Base-by-base conservation (phyloP, 1,139 yeast species). In the Candida sp. region DNA sequence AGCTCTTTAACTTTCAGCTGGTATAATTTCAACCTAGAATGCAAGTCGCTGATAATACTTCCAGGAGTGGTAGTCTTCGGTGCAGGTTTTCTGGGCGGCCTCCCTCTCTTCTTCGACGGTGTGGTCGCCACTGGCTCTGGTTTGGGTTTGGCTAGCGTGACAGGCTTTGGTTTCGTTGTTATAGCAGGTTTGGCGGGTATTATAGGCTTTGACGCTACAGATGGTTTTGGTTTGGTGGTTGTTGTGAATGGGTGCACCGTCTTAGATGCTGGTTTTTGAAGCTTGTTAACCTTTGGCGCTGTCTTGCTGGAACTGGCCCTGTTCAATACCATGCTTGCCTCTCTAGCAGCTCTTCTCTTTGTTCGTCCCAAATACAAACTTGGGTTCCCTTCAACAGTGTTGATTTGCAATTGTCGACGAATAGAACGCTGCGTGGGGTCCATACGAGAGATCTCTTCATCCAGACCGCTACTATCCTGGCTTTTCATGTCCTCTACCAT, bases 331-430 rank as follows among this genome's bases (percentile, higher is more conserved):
- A 39, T 8, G 12, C 30, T 46, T 12, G 48, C 51, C 12, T 48
- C 50, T 23, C 43, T 41, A 25, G 53, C 53, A 7, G 51, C 54
- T 31, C 44, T 38, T 38, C 58, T 47, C 37, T 50, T 47, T 8
- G 47, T 49, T 51, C 53, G 42, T 34, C 46, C 48, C 32, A 45
- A 46, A 25, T 31, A 37, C n/a, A 48, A 32, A 40, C 42, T 41
- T 5, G 53, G 51, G 30, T 54, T 48, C 5, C 57, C 57, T 44
- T 56, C 59, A 7, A 51, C 52, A 47, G 54, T 55, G 44, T 54
- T 46, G 7, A 54, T 52, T 12, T 42, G 48, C 22, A 56, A 28
- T 9, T 35, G 35, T 12, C 35, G 35, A n/a, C 26, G 8, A 4
- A 44, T 27, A 5, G 40, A 17, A 17, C 17, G 11, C 4, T 25